Percentiles rank a stretch among this genome's conserved stretches.
Evolutionary conservation across 306 rosid species (phyloP).

Genomic region (Pyrus betulifolia): DNA sequence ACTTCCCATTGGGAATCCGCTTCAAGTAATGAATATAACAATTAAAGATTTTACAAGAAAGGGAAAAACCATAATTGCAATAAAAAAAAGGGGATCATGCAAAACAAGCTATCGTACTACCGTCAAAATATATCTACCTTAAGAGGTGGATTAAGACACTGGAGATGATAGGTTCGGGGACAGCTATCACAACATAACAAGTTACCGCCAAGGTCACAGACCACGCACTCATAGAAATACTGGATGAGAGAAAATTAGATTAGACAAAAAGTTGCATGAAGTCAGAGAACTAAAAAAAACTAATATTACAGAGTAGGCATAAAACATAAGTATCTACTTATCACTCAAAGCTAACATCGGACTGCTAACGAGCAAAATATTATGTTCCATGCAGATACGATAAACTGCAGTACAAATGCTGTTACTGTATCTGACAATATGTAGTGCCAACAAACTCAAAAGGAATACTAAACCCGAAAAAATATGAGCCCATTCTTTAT

Average conservation of each 20-base stretch:
- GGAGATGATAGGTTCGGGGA: constrained; percentile 91
- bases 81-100: neutral
- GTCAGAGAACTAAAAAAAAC: neutral
- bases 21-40: constrained; percentile 36
- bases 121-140: constrained; percentile 56
- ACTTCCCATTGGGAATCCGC: constrained; percentile 94
- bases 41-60: neutral
- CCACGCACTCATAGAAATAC: constrained; percentile 86
- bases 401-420: neutral
- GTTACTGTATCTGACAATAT: neutral
- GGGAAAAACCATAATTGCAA: neutral
- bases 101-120: neutral
- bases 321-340: constrained; percentile 5
- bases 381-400: neutral
- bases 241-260: constrained; percentile 28
- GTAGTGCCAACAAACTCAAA: neutral
- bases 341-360: neutral
- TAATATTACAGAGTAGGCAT: neutral
- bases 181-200: constrained; percentile 96
- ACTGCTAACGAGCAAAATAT: neutral
- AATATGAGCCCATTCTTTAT: neutral
- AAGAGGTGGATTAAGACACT: constrained; percentile 95
- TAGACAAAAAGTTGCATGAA: constrained; percentile 5
- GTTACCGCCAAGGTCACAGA: constrained; percentile 97
- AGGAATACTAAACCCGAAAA: neutral